Base-by-base conservation (phyloP, 169 alveolate species). In the Babesia bovis region DNA sequence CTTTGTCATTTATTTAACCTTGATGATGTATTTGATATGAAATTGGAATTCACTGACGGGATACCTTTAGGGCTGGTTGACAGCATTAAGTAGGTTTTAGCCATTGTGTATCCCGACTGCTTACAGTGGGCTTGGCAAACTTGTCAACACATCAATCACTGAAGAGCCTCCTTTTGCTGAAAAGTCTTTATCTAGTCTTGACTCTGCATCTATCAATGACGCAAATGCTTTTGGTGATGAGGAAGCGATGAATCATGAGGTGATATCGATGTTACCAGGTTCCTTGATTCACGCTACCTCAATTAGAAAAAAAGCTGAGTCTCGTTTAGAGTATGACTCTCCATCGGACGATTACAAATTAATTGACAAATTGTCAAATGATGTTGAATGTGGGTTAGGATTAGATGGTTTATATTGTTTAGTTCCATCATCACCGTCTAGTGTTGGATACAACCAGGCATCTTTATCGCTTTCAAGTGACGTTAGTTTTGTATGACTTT, bases 381-480 rank as follows among this genome's bases (percentile, higher is more conserved):
- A 56, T 12, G 42, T 60, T n/a, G 70, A 60, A 4, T 44, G 70
- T 60, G 9, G 41, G 70, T 60, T 41, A 12, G 19, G 28, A 30
- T 5, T 0, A n/a, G 42, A 25, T 38, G n/a, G 21, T 0, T 4
- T 26, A 5, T 33, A 19, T 1, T 53, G 7, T 19, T 38, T 56
- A 60, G 70, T 38, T 26, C 7, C 15, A 2, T 42, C 70, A 13
- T 60, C 70, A 33, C 70, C 70, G 13, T 60, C 70, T 17, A 60
- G 56, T 2, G 5, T 38, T 3, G 55, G 70, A 2, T 60, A 60
- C 44, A 44, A 60, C 57, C 70, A 21, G 41, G 70, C 70, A 5
- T 60, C 70, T 9, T 38, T 60, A 4, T 60, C 70, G 35, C 70
- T 60, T 0, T 60, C 70, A 3, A 60, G 57, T 5, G 70, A 60